Conservation (phyloP, 805 yeast genomes). For the Candida xyloterini region DNA sequence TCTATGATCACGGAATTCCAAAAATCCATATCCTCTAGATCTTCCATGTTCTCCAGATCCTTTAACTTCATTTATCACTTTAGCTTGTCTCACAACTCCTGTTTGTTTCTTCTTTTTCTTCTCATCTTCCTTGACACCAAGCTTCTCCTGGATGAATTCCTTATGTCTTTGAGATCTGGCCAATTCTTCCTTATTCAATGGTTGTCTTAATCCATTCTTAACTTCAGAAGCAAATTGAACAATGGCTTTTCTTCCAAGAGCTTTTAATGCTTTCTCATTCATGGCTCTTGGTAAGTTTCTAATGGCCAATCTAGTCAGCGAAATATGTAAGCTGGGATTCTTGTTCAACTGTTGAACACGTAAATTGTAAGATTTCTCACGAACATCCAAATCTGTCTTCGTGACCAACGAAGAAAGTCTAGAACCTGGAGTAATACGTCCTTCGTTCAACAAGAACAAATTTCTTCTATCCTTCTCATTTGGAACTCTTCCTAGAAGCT, state of each 20-base stretch:
- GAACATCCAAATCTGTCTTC: constrained; percentile 72
- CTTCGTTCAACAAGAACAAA: constrained; percentile 85
- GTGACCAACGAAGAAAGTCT: constrained; percentile 69
- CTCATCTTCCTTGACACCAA: constrained; percentile 39
- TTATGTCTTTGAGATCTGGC: constrained; percentile 74
- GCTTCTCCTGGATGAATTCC: constrained; percentile 31
- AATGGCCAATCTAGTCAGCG: constrained; percentile 92
- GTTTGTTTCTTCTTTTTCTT: constrained; percentile 65
- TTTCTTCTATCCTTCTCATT: constrained; percentile 81
- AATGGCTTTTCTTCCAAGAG: constrained; percentile 89
- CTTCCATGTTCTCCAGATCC: constrained; percentile 85
- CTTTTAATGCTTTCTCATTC: constrained; percentile 85
- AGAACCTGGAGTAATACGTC: constrained; percentile 79
- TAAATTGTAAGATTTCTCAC: constrained; percentile 82
- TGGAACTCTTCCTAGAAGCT: constrained; percentile 74
- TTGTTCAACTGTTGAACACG: constrained; percentile 88
- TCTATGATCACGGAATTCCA: constrained; percentile 90
- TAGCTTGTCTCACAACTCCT: constrained; percentile 93
- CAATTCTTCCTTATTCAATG: constrained; percentile 85
- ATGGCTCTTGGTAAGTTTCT: constrained; percentile 91
- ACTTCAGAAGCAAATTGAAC: constrained; percentile 93
- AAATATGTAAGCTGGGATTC: constrained; percentile 86
- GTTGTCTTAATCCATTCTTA: constrained; percentile 68
- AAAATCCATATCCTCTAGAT: constrained; percentile 94
- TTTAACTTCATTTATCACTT: constrained; percentile 88